A percentile compares a stretch with the other conserved stretches of the same genome.
phyloP scores from a whole-genome alignment of 202 grass and related monocot species.

The Setaria italica region DNA sequence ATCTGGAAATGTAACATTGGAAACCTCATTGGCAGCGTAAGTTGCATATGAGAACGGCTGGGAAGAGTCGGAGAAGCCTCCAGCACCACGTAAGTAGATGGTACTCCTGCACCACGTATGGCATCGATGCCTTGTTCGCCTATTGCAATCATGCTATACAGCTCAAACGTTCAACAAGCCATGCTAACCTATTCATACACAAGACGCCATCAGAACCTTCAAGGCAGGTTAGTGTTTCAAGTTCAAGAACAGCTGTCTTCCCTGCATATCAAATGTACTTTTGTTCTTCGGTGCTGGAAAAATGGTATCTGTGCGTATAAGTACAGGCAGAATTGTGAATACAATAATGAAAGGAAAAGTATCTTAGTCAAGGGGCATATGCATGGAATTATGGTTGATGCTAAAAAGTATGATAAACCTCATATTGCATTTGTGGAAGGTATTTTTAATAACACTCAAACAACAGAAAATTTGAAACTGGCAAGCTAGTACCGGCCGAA shows the following conservation, averaged over 20 bases:
- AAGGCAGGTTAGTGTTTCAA: slow-evolving; percentile 66
- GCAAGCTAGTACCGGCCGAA: no score
- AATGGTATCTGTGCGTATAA: background rate
- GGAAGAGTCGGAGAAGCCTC: slow-evolving; percentile 82
- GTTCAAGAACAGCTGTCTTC: slow-evolving; percentile 85
- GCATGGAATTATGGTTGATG: background rate
- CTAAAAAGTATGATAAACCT: background rate
- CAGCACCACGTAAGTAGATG: slow-evolving; percentile 77
- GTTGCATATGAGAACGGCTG: slow-evolving; percentile 62
- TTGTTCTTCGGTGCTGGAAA: background rate
- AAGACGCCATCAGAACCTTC: slow-evolving; percentile 72
- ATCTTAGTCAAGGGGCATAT: background rate
- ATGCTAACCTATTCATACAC: slow-evolving; percentile 83
- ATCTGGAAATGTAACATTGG: slow-evolving; percentile 61
- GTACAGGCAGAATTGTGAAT: background rate
- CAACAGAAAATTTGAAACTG: no score
- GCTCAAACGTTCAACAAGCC: background rate
- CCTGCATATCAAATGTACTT: slow-evolving; percentile 47
- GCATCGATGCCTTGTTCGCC: background rate
- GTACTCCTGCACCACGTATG: slow-evolving; percentile 59
- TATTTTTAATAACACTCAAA: no score
- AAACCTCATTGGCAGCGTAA: slow-evolving; percentile 70
- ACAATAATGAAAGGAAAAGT: background rate
- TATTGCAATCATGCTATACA: background rate
- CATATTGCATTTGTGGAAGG: background rate